Evolutionary conservation across 352 stramenopile species (phyloP), one percentile per base, ranked within the genome.

Genomic region (Phytophthora podocarpi): DNA sequence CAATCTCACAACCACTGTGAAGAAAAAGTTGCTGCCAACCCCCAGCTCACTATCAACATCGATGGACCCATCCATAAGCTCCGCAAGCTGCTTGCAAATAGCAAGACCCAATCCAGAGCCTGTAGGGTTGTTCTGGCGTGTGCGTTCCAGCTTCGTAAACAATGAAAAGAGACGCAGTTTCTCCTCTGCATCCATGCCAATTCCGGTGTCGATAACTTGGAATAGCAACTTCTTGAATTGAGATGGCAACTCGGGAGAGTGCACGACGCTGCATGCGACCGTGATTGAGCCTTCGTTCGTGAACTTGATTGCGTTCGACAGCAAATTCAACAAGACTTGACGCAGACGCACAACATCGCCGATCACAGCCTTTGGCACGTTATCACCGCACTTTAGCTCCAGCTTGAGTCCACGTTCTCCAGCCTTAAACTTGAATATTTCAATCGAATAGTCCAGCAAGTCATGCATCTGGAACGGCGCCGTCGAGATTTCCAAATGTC

Each of bases 351-450:
- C 75, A 10, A 94, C 87, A 35, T 95, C 87, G 3, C 85, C 85
- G 37, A 95, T 91, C 13, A 86, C 76, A 35, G 89, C 65, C 42
- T 75, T 78, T 0, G 86, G 85, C 0, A 96, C 78, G 48, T 82
- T 65, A 35, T 85, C 58, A 31, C 82, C 72, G 30, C 78, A 85
- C 47, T 87, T 82, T 9, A 90, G 63, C 24, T 90, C 78, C 43
- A 98, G 86, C 32, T 89, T 96, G 2, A 98, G 76, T 5, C 87
- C 84, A 52, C 87, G 85, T 50, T 96, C 87, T 21, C 86, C 78
- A 11, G 87, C 82, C 59, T 95, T 91, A 59, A 93, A 92, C 50
- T 92, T 85, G 72, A 98, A 97, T 31, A 95, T 92, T 39, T 98
- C 91, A 34, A 93, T 85, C 4, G 89, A 88, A 41, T 96, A 92